Evolutionary conservation across 1,284 basidiomycete genomes (phyloP), one percentile per base, ranked within the genome.

Genomic region (Austroboletus niveus): DNA sequence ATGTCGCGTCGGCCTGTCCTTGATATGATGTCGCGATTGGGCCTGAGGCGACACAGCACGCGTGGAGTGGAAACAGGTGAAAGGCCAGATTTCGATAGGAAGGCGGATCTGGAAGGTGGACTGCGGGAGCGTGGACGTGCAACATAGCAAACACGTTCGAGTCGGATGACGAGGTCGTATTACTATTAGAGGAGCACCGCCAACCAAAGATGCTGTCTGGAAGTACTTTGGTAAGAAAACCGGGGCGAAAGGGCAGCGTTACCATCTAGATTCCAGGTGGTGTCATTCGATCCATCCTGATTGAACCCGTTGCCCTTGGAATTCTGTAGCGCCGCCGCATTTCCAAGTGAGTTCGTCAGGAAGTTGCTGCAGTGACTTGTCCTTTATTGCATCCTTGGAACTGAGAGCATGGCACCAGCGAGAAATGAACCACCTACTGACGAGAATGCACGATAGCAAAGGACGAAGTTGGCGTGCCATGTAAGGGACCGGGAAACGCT

Each of bases 211-310:
- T 92, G 2, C 85, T 81, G 35, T 88, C 88, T 91, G 42, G 24
- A 4, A 15, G 9, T 1, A 41, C 1, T 5, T 27, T 22, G 8
- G 8, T 41, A 15, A 41, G 40, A 41, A 24, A 22, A 29, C 43
- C 31, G 24, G 22, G 29, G 8, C 22, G 22, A 45, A 22, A 47
- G 24, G 35, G 30, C 31, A 43, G 34, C 5, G 31, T 45, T 59
- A 84, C 89, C 88, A 62, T 91, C 87, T 8, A 92, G 69, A 63
- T 89, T 87, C 87, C 89, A 92, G 40, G 86, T 69, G 0, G 80
- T 73, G n/a, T 77, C 78, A 57, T 81, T 90, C 91, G 46, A 92
- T 74, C 87, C 88, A 91, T 31, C 87, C 87, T 24, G 85, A 72
- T 20, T 81, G 81, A 20, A 92, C 79, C 22, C 78, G 78, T 53